These are phyloP conservation scores for Diaporthe citriasiana DNA, from an alignment of 2,329 filamentous ascomycete genomes.

Conservation along the genomic window DNA sequence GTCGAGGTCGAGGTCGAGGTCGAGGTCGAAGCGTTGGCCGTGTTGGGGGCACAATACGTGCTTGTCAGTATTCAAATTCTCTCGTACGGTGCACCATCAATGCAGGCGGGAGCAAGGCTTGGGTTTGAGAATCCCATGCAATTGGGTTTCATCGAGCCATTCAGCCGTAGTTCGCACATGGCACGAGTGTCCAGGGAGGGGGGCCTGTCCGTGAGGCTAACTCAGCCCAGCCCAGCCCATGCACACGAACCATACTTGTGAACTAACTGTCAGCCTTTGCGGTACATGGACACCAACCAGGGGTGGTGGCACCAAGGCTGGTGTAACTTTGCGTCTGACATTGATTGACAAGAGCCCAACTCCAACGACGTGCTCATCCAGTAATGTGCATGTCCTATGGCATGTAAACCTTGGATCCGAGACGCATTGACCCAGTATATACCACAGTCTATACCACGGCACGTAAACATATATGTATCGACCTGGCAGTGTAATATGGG, in stretches of 20 bases:
- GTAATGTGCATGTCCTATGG: background rate
- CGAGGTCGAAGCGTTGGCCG: no score
- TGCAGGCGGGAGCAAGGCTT: background rate
- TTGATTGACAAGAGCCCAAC: slow-evolving; percentile 28
- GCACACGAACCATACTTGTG: background rate
- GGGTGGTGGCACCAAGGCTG: slow-evolving; percentile 15
- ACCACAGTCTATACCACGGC: background rate
- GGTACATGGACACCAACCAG: background rate
- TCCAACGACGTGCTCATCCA: background rate
- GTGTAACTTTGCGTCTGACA: slow-evolving; percentile 17
- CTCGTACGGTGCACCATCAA: no score
- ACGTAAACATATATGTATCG: background rate
- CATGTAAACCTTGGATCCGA: background rate
- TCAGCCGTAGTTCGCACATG: background rate
- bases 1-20: background rate
- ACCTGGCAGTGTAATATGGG: background rate
- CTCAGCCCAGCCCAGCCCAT: background rate
- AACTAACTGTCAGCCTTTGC: background rate
- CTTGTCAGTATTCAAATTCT: no score
- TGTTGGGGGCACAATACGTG: background rate
- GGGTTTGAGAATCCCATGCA: slow-evolving; percentile 1
- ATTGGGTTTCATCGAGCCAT: slow-evolving; percentile 19
- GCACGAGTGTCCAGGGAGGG: background rate
- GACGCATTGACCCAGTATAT: background rate
- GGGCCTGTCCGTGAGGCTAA: background rate